Conservation (phyloP, 306 rosid species). For the Cucurbita ficifolia region DNA sequence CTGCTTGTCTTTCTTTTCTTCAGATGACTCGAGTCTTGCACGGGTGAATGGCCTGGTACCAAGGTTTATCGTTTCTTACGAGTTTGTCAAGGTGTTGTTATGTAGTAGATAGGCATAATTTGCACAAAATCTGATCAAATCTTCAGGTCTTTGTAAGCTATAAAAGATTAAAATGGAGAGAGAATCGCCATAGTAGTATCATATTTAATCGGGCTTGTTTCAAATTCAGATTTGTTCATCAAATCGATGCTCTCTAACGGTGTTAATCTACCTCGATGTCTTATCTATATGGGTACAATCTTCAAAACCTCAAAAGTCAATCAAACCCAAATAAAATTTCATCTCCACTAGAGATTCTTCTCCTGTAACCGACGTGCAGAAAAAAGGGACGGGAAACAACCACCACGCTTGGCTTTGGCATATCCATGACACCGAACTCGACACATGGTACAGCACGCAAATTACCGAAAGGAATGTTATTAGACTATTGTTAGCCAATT, state of each 20-base stretch:
- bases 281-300: neutral
- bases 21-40: neutral
- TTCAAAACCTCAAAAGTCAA: neutral
- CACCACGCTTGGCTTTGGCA: neutral
- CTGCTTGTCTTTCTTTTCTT: neutral
- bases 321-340: neutral
- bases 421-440: neutral
- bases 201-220: neutral
- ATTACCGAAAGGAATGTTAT: too few species aligned
- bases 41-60: neutral
- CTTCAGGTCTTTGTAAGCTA: neutral
- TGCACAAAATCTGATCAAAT: neutral
- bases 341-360: neutral
- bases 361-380: neutral
- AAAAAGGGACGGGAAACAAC: neutral
- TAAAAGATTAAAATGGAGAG: neutral
- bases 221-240: neutral
- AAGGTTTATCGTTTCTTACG: neutral
- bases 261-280: neutral
- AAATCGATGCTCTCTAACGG: too few species aligned
- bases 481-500: too few species aligned
- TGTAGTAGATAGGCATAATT: neutral
- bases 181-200: neutral
- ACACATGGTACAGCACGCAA: neutral
- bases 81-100: neutral